These are phyloP conservation scores for Metarhizium album DNA, from an alignment of 2,329 filamentous ascomycete genomes.

Conservation along the genomic window DNA sequence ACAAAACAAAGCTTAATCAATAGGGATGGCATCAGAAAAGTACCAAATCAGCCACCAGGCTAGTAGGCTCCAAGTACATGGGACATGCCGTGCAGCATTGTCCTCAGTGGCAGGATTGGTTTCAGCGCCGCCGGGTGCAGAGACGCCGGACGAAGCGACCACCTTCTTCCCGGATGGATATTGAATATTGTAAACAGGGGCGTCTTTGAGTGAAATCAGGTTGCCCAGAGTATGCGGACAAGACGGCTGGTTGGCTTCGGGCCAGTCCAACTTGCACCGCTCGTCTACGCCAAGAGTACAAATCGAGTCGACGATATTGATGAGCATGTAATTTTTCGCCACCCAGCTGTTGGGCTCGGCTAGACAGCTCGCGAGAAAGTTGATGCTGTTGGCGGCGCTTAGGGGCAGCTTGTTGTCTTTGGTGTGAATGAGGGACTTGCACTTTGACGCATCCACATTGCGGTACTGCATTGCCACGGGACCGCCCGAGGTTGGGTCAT, in stretches of 20 bases:
- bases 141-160: conserved; percentile 17
- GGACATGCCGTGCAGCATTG: not conserved
- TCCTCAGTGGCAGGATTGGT: too few species aligned
- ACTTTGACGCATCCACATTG: conserved; percentile 32
- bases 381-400: conserved; percentile 41
- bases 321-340: conserved; percentile 34
- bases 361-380: conserved; percentile 37
- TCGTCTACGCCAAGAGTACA: conserved; percentile 37
- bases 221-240: conserved; percentile 33
- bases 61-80: not conserved
- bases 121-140: not conserved
- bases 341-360: conserved; percentile 33
- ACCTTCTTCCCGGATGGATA: conserved; percentile 34
- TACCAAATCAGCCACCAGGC: not conserved
- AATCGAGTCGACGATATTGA: conserved; percentile 39
- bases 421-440: conserved; percentile 36
- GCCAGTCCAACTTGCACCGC: conserved; percentile 32
- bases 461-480: conserved; percentile 35
- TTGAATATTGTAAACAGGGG: conserved; percentile 35
- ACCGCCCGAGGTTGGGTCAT: conserved; percentile 36
- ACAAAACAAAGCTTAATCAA: too few species aligned
- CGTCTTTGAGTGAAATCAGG: conserved; percentile 20
- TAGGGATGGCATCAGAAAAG: too few species aligned
- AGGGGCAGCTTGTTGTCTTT: conserved; percentile 27
- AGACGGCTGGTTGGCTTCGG: conserved; percentile 31